Percentiles rank a stretch among this genome's conserved stretches.
Evolutionary conservation across 1,139 yeast genomes (phyloP).

Genomic region (Taiozyma sp.): DNA sequence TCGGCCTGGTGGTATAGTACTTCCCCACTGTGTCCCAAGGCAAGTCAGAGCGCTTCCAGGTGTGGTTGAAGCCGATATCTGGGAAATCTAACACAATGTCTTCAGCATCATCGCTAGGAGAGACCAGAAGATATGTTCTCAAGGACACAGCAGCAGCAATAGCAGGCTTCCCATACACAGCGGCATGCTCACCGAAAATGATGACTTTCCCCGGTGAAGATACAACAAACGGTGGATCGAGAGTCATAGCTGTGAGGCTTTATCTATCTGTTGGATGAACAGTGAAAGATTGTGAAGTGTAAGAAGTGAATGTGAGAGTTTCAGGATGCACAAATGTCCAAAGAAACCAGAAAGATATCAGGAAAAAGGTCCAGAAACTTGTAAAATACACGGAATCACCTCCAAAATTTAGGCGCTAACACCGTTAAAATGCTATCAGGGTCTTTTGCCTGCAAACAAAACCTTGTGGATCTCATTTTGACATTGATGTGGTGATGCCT

Average conservation of each 20-base stretch:
- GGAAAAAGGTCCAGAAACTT: neutral
- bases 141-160: constrained; percentile 85
- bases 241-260: constrained; percentile 5
- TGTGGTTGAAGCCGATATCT: constrained; percentile 61
- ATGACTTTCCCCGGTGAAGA: constrained; percentile 98
- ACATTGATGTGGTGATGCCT: neutral
- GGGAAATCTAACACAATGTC: constrained; percentile 69
- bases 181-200: constrained; percentile 95
- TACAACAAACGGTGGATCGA: constrained; percentile 51
- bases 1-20: constrained; percentile 26
- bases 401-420: neutral
- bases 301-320: neutral
- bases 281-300: neutral
- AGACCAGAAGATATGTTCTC: constrained; percentile 71
- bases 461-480: neutral
- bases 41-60: constrained; percentile 55
- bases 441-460: neutral
- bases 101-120: constrained; percentile 30
- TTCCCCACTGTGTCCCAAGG: constrained; percentile 50
- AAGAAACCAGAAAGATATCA: neutral
- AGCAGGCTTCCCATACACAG: constrained; percentile 88
- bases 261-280: neutral
- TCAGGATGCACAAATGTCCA: neutral
- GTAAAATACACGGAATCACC: neutral
- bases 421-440: neutral